Evolutionary conservation across 768 basidiomycete species (phyloP).

Genomic region (Termitomyces sp.): DNA sequence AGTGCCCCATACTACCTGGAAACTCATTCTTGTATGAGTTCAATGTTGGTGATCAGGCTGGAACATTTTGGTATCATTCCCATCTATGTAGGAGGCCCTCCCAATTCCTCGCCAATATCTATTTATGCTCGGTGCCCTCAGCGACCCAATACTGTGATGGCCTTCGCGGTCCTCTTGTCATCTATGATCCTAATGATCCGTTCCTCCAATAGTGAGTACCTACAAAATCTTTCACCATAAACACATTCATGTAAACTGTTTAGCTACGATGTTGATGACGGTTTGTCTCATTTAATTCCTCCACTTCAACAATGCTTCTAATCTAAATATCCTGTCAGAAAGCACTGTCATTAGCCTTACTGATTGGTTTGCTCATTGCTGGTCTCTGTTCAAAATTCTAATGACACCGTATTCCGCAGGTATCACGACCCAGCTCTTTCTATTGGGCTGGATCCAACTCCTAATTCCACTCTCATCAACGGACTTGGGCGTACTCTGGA

Average conservation of each 20-base stretch:
- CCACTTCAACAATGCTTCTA: background rate
- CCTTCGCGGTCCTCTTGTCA: background rate
- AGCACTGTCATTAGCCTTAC: background rate
- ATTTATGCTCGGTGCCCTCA: background rate
- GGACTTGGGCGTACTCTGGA: background rate
- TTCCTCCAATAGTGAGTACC: background rate
- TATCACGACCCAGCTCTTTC: no score
- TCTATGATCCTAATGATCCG: background rate
- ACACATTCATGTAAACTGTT: background rate
- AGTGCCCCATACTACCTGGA: background rate
- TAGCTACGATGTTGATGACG: background rate
- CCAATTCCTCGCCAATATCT: no score
- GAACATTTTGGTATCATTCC: conserved; percentile 5
- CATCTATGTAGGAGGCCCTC: background rate
- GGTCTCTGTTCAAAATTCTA: no score
- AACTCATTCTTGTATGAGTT: background rate
- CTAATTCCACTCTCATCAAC: background rate
- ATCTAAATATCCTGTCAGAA: no score
- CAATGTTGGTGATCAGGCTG: background rate
- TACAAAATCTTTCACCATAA: background rate
- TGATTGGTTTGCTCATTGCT: background rate
- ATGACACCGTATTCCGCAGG: no score
- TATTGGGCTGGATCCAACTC: background rate
- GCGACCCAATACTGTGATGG: conserved; percentile 7
- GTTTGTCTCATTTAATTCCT: background rate